phyloP scores from a whole-genome alignment of 768 basidiomycete species.

The Russula compacta region DNA sequence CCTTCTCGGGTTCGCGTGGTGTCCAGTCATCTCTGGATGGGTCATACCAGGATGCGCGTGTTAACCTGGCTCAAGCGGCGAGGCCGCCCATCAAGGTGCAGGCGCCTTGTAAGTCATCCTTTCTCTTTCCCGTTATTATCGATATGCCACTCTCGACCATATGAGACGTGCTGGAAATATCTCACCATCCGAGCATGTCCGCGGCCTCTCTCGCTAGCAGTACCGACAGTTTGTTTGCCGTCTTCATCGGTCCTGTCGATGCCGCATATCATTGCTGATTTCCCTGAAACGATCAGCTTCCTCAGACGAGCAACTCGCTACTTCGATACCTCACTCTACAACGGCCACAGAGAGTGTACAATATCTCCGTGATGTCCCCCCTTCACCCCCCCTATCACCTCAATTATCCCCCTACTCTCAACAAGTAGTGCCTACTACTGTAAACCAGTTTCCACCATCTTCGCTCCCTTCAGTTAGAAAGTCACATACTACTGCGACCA shows the following conservation, averaged over 20 bases:
- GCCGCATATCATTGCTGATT: not conserved
- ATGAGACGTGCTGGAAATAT: not conserved
- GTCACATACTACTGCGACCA: not conserved
- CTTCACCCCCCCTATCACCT: conserved; percentile 8
- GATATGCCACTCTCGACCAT: not conserved
- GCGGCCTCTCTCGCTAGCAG: not conserved
- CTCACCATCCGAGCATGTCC: not conserved
- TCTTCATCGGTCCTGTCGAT: not conserved
- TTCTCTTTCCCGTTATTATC: not conserved
- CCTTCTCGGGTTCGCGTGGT: not conserved
- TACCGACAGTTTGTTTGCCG: not conserved
- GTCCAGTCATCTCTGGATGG: not conserved
- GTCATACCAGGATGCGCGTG: not conserved
- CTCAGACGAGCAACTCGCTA: not conserved
- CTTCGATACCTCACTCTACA: not conserved
- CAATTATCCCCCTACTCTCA: not conserved
- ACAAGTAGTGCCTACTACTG: not conserved
- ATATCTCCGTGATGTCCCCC: conserved; percentile 5
- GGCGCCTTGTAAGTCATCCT: not conserved
- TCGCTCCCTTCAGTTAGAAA: not conserved
- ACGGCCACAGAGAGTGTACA: not conserved
- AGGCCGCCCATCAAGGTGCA: not conserved
- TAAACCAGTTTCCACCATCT: not conserved
- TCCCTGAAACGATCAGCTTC: not conserved
- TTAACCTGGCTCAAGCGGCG: not conserved